Conservation (phyloP, 768 basidiomycete genomes). For the Kockovaella imperatae region DNA sequence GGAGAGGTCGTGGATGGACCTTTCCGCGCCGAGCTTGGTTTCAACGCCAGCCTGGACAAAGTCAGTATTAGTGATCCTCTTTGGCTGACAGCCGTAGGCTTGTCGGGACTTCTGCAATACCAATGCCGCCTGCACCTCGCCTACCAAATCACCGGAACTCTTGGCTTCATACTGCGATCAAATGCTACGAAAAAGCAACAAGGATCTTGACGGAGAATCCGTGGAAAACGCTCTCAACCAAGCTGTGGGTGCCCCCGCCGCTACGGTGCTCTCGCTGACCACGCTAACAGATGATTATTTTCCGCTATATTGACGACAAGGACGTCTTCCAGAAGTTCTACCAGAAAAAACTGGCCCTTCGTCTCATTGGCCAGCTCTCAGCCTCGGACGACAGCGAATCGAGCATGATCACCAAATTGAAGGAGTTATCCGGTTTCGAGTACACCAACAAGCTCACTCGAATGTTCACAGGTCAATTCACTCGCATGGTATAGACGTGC, state of each 20-base stretch:
- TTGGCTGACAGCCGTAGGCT: slow-evolving; percentile 52
- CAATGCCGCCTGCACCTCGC: slow-evolving; percentile 67
- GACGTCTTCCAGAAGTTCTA: slow-evolving; percentile 99
- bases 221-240: slow-evolving; percentile 82
- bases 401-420: slow-evolving; percentile 95
- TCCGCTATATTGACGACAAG: slow-evolving; percentile 98
- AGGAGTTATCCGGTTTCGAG: slow-evolving; percentile 93
- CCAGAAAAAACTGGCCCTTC: slow-evolving; percentile 83
- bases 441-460: slow-evolving; percentile 92
- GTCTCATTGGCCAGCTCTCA: slow-evolving; percentile 81
- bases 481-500: neutral
- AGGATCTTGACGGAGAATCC: slow-evolving; percentile 84
- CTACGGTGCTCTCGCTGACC: neutral
- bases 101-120: slow-evolving; percentile 92
- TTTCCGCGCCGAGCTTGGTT: slow-evolving; percentile 87
- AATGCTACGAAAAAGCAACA: slow-evolving; percentile 86
- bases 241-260: slow-evolving; percentile 55
- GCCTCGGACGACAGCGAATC: slow-evolving; percentile 94
- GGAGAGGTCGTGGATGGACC: slow-evolving; percentile 76
- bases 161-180: slow-evolving; percentile 87
- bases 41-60: slow-evolving; percentile 78
- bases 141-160: slow-evolving; percentile 81
- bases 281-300: slow-evolving; percentile 77
- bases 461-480: slow-evolving; percentile 78
- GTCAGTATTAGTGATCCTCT: slow-evolving; percentile 26